Evolutionary conservation across 164 flowering plant species (phyloP), one percentile per base, ranked within the genome.

Genomic region (Sedum album): DNA sequence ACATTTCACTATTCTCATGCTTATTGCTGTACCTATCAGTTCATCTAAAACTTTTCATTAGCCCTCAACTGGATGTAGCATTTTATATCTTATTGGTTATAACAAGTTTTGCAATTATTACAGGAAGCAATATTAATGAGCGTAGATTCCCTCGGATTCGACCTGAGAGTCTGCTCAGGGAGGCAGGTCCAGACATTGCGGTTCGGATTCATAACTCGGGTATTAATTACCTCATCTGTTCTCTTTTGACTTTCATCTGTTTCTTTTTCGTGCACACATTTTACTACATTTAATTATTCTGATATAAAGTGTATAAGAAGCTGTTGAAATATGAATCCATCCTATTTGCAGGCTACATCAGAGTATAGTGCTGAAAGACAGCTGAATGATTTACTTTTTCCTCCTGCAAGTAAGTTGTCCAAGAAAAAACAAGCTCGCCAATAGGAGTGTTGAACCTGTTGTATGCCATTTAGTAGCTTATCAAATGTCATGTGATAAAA

Each of bases 351-450:
- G 97, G 97, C 94, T 62, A 82, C 88, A 23, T 89, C 96, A 30
- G 97, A 88, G 71, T 84, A 83, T 51, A 80, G 89, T 70, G 96
- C 97, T 4, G 91, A 89, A 81, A 85, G 86, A 72, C 96, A 88
- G 75, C 80, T 92, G 20, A 84, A 85, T 69, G 88, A 92, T 69
- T 67, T 92, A 60, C 69, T 92, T 61, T 92, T 92, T 73, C 96
- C 97, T 36, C 81, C 85, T 73, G 73, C 68, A 73, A 81, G 74
- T n/a, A 78, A 74, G 23, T 81, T 72, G 77, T 71, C 46, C 20
- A 89, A 82, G 68, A 84, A 82, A 55, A 82, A 77, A 74, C 85
- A 88, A 78, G 72, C 89, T 69, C 76, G 75, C 63, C 83, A 78
- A 61, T 81, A 80, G 66, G 89, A 88, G 72, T 66, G 67, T 66